Conservation (phyloP, 1,139 yeast species). For the Entelexis sorbosivorans region DNA sequence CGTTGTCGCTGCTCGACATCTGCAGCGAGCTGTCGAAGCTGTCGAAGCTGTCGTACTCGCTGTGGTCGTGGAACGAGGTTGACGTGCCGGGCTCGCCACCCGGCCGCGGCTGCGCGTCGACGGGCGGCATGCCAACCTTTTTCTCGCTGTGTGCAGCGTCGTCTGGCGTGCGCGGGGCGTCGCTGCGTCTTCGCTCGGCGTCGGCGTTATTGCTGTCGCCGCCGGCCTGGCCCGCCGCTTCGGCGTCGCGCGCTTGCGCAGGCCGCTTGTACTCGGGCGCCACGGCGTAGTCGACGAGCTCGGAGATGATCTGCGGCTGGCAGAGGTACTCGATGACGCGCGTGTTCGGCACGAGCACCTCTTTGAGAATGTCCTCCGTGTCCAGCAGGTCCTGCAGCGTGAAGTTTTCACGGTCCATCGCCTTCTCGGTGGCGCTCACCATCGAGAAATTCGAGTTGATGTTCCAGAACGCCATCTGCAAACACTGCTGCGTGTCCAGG, state of each 20-base stretch:
- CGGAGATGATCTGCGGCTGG: conserved; percentile 55
- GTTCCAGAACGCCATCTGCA: conserved; percentile 63
- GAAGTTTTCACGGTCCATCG: conserved; percentile 49
- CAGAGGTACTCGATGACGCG: conserved; percentile 70
- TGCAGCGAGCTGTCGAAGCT: conserved; percentile 1
- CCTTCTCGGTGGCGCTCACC: conserved; percentile 59
- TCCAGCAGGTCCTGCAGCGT: conserved; percentile 61
- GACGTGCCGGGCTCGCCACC: not conserved
- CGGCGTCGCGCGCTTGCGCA: not conserved
- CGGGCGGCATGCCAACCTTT: not conserved
- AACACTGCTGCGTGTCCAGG: not conserved
- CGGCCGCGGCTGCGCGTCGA: not conserved
- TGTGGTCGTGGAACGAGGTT: conserved; percentile 12
- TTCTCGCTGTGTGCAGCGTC: not conserved
- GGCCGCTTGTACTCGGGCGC: conserved; percentile 28
- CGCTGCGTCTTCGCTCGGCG: not conserved
- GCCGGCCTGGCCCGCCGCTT: not conserved
- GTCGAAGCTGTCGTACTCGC: conserved; percentile 3
- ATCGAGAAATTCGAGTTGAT: conserved; percentile 66
- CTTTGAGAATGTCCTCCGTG: conserved; percentile 78
- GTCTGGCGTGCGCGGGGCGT: no score
- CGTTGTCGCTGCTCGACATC: conserved; percentile 5
- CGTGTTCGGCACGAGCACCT: conserved; percentile 70
- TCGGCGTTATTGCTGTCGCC: not conserved
- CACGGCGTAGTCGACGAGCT: conserved; percentile 58